These are phyloP conservation scores for Globisporangium acanthophoron DNA, from an alignment of 352 stramenopile species.

Conservation along the genomic window DNA sequence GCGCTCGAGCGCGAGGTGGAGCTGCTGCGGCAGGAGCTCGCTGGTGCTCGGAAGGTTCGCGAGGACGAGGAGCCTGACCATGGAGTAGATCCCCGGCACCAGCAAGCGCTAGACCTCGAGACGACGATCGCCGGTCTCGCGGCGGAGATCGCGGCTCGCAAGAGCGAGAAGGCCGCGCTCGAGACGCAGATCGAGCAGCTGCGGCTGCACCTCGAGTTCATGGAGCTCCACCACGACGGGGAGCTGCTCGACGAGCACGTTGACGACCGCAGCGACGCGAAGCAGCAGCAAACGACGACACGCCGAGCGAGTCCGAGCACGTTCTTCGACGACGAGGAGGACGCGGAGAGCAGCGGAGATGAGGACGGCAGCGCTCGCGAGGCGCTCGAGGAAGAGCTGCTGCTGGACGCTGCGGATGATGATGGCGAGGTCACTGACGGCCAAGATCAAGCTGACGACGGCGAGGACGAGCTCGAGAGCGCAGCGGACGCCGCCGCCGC, in stretches of 20 bases:
- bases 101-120: conserved; percentile 15
- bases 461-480: conserved; percentile 9
- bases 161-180: conserved; percentile 38
- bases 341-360: conserved; percentile 15
- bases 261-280: conserved; percentile 1
- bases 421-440: neutral
- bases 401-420: neutral
- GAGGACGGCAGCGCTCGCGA: conserved; percentile 16
- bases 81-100: neutral
- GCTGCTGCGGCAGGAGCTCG: conserved; percentile 23
- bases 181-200: conserved; percentile 64
- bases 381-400: conserved; percentile 1
- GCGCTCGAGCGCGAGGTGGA: conserved; percentile 27
- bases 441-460: neutral
- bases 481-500: conserved; percentile 6
- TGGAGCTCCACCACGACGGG: conserved; percentile 20
- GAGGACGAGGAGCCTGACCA: neutral
- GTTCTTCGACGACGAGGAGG: conserved; percentile 15
- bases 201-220: conserved; percentile 46
- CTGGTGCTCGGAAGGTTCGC: neutral
- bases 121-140: conserved; percentile 23
- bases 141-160: conserved; percentile 30
- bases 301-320: neutral
- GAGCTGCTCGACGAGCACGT: neutral
- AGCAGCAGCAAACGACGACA: neutral